Conservation (phyloP, 108 stramenopile genomes). For the Skeletonema marinoi region DNA sequence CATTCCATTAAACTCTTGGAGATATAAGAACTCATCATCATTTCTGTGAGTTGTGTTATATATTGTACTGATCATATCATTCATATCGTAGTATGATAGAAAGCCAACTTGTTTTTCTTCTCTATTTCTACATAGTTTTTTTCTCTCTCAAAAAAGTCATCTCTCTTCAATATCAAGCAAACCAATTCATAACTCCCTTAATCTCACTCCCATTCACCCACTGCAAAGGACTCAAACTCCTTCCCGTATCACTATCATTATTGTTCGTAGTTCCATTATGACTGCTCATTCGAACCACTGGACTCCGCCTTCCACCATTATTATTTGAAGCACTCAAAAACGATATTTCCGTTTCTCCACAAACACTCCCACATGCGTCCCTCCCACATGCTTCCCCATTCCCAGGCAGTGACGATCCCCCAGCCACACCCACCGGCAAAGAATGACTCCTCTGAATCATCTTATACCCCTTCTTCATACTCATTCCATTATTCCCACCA, state of each 20-base stretch:
- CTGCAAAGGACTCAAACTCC: constrained; percentile 11
- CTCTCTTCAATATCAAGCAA: background rate
- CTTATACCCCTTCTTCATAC: background rate
- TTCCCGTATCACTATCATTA: background rate
- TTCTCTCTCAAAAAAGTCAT: background rate
- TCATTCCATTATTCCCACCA: background rate
- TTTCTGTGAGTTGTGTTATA: too few species aligned
- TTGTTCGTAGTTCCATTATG: background rate
- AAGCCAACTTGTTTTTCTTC: too few species aligned
- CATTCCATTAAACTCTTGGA: too few species aligned
- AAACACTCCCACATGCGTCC: constrained; percentile 1
- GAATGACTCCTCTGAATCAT: background rate
- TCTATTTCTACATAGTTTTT: background rate
- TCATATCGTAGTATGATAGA: too few species aligned
- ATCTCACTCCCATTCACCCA: constrained; percentile 22
- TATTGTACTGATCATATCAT: too few species aligned
- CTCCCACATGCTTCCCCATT: background rate
- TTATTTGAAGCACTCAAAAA: constrained; percentile 2
- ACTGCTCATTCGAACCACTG: background rate
- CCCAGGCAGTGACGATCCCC: background rate
- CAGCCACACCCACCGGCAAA: background rate
- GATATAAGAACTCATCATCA: too few species aligned
- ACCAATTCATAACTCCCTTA: background rate
- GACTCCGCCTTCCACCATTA: background rate
- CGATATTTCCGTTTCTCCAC: constrained; percentile 19